Evolutionary conservation across 192 early-diverging fungal species (phyloP).

Genomic region (Podila verticillata): DNA sequence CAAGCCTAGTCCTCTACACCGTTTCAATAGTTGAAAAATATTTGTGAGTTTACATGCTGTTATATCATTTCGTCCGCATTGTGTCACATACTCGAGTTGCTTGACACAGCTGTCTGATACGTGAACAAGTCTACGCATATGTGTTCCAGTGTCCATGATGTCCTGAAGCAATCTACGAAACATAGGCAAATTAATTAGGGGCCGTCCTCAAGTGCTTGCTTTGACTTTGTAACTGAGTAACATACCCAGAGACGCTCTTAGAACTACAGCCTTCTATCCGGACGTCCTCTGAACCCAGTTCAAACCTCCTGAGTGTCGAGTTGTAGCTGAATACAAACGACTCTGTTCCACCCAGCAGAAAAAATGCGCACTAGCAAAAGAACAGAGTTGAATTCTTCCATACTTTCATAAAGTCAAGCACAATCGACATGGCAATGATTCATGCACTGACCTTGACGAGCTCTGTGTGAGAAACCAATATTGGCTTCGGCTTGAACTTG

Average conservation of each 20-base stretch:
- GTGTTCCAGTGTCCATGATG: conserved; percentile 33
- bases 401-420: neutral
- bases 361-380: conserved; percentile 15
- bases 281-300: conserved; percentile 3
- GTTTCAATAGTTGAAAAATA: neutral
- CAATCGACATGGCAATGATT: no score
- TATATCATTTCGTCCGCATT: neutral
- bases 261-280: conserved; percentile 44
- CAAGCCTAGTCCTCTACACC: conserved; percentile 41
- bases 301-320: conserved; percentile 8
- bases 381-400: neutral
- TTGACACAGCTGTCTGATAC: conserved; percentile 33
- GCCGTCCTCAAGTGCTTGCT: neutral
- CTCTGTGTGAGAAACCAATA: neutral
- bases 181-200: neutral
- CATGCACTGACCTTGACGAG: conserved; percentile 12
- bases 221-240: neutral
- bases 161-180: conserved; percentile 25
- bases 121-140: conserved; percentile 37
- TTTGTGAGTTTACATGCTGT: neutral
- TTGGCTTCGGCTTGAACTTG: conserved; percentile 11
- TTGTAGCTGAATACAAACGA: conserved; percentile 29
- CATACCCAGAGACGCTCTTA: conserved; percentile 18
- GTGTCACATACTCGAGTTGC: conserved; percentile 31
- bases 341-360: conserved; percentile 21